phyloP scores from a whole-genome alignment of 2,329 filamentous ascomycete species.

The Conoideocrella luteorostrata region DNA sequence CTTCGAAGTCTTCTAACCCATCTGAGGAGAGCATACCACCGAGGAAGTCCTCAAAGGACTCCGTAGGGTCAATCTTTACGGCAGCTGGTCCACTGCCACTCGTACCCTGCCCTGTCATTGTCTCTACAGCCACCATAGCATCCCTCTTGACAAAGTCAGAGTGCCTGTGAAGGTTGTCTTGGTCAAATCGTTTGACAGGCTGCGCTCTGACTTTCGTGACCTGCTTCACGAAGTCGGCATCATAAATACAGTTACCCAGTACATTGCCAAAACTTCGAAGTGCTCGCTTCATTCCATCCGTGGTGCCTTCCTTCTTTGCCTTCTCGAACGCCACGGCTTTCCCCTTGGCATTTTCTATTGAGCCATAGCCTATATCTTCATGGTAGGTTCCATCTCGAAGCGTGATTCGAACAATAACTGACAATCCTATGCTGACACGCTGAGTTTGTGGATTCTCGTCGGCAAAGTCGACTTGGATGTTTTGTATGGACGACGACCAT shows the following conservation, averaged over 20 bases:
- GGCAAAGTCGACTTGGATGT: conserved; percentile 91
- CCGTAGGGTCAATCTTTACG: conserved; percentile 26
- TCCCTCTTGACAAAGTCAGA: conserved; percentile 65
- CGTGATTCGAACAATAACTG: conserved; percentile 85
- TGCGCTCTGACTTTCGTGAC: conserved; percentile 83
- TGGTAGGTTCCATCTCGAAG: conserved; percentile 92
- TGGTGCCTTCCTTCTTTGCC: conserved; percentile 96
- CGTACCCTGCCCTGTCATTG: conserved; percentile 1
- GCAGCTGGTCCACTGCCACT: conserved; percentile 6
- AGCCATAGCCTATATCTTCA: conserved; percentile 94
- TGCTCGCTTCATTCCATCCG: conserved; percentile 85
- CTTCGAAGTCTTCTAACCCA: conserved; percentile 29
- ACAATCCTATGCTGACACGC: conserved; percentile 78
- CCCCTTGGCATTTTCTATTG: conserved; percentile 91
- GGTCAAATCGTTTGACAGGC: conserved; percentile 66
- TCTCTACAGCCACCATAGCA: conserved; percentile 20
- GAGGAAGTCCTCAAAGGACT: conserved; percentile 47
- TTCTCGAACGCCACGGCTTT: conserved; percentile 97
- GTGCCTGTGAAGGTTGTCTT: conserved; percentile 75
- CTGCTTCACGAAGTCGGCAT: conserved; percentile 85
- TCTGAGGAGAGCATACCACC: conserved; percentile 38
- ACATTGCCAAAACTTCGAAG: conserved; percentile 92
- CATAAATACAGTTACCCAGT: conserved; percentile 96
- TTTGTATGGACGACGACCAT: conserved; percentile 94
- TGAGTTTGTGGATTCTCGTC: conserved; percentile 75